These are phyloP conservation scores for Mortierella hygrophila DNA, from an alignment of 192 early-diverging fungal genomes.

Conservation along the genomic window DNA sequence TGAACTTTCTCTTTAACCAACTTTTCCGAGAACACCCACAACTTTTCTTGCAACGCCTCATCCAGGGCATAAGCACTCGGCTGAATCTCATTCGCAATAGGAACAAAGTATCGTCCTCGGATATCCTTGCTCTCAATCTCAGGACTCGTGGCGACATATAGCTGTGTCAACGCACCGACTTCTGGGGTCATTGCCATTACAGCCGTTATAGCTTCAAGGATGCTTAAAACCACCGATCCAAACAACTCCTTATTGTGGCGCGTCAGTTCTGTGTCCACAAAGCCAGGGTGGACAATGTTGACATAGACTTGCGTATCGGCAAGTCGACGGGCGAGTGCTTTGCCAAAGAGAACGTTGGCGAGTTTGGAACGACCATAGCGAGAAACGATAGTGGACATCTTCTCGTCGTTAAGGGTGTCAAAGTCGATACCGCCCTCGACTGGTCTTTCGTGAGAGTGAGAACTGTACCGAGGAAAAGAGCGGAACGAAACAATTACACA, in stretches of 20 bases:
- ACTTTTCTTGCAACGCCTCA: conserved; percentile 18
- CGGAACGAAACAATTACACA: conserved; percentile 1
- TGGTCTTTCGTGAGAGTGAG: conserved; percentile 16
- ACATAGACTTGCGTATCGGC: conserved; percentile 11
- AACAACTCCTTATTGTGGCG: conserved; percentile 16
- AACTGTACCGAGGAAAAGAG: conserved; percentile 16
- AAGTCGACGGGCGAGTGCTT: conserved; percentile 51
- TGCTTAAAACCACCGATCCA: background rate
- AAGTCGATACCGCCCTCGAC: conserved; percentile 44
- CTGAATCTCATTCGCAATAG: conserved; percentile 6
- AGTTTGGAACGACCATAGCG: conserved; percentile 64
- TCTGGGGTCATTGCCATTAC: conserved; percentile 18
- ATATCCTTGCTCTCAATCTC: conserved; percentile 59
- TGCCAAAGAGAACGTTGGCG: conserved; percentile 62
- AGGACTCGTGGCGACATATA: conserved; percentile 65
- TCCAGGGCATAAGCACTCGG: background rate
- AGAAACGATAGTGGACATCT: conserved; percentile 10
- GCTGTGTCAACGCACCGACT: conserved; percentile 59
- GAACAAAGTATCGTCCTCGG: conserved; percentile 34
- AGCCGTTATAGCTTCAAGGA: background rate
- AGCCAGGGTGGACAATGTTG: conserved; percentile 31
- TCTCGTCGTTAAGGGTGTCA: conserved; percentile 55
- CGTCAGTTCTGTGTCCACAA: conserved; percentile 39
- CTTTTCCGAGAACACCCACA: conserved; percentile 16
- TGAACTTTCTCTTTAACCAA: conserved; percentile 18